phyloP scores from a whole-genome alignment of 805 yeast genomes.

The Saccharomycopsis selenospora region DNA sequence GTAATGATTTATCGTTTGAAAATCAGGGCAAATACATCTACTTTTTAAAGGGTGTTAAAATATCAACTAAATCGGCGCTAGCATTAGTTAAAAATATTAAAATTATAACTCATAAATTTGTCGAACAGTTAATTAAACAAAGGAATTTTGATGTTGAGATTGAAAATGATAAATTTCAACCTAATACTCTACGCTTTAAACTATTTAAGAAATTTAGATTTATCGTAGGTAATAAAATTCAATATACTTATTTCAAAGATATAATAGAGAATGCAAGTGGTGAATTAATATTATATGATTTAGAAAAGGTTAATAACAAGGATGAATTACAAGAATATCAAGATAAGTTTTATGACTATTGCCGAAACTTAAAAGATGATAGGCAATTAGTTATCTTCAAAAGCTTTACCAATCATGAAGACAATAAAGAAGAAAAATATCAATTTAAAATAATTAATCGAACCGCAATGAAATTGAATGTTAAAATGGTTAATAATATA shows the following conservation, averaged over 20 bases:
- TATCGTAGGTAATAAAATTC: slow-evolving; percentile 5
- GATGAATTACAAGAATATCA: neutral
- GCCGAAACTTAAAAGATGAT: neutral
- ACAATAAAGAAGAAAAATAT: neutral
- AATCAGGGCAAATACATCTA: slow-evolving; percentile 8
- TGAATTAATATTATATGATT: slow-evolving; percentile 1
- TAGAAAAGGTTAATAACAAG: neutral
- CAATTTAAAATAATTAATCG: slow-evolving; percentile 4
- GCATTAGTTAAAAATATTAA: slow-evolving; percentile 9
- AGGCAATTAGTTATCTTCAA: slow-evolving; percentile 1
- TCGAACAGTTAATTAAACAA: neutral
- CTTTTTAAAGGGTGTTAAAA: slow-evolving; percentile 10
- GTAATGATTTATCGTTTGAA: neutral
- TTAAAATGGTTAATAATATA: slow-evolving; percentile 8
- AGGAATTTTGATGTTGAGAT: neutral
- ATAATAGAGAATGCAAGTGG: slow-evolving; percentile 12
- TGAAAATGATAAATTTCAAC: neutral
- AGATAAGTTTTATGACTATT: neutral
- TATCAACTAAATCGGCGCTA: slow-evolving; percentile 8
- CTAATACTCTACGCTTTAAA: neutral
- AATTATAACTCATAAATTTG: slow-evolving; percentile 4
- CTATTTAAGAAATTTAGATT: slow-evolving; percentile 6
- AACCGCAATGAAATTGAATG: slow-evolving; percentile 1
- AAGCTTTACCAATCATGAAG: slow-evolving; percentile 2
- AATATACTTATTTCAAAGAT: slow-evolving; percentile 5